Evolutionary conservation across 2,329 filamentous ascomycete species (phyloP), one percentile per base, ranked within the genome.

Genomic region (Colletotrichum australisinense): DNA sequence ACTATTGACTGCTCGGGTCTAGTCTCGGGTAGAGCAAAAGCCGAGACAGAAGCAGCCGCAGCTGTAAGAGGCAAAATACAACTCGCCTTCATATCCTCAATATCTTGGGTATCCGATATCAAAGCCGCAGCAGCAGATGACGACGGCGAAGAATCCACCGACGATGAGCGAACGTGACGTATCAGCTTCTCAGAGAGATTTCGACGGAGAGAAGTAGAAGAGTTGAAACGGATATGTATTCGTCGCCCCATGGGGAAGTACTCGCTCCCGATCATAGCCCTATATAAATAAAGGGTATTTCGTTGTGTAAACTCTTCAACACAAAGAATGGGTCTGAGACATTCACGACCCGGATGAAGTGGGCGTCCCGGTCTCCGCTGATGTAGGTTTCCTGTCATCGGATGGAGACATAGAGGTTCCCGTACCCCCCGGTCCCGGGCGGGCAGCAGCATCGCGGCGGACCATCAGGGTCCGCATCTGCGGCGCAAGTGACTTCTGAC

Each of bases 391-490:
- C 24, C 24, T 62, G 9, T 12, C 32, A 35, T 35, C 16, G 16
- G 32, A 63, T 38, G 46, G 46, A 53, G n/a, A 19, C 28, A 63
- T 11, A 63, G 28, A 63, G 60, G 60, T 63, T 26, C 60, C 22
- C 11, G 38, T 42, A 5, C 1, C 38, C 38, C 35, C 38, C 38
- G 38, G 38, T 16, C 32, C 32, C 38, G 38, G 38, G 14, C 28
- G n/a, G 11, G 60, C 57, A 4, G 32, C 22, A 32, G 28, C 6
- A 16, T 28, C n/a, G 24, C 8, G 16, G 1, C 19, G 30, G 55
- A 66, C 70, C 70, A 72, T 72, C 70, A 14, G 70, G 70, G 70
- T 72, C 53, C 70, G 52, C 59, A 72, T 14, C 26, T 11, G 32
- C 7, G 14, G 14, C 5, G 24, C 24, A 11, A 11, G 26, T 35